phyloP scores from a whole-genome alignment of 805 yeast genomes.

The Schwanniomyces vanrijiae region DNA sequence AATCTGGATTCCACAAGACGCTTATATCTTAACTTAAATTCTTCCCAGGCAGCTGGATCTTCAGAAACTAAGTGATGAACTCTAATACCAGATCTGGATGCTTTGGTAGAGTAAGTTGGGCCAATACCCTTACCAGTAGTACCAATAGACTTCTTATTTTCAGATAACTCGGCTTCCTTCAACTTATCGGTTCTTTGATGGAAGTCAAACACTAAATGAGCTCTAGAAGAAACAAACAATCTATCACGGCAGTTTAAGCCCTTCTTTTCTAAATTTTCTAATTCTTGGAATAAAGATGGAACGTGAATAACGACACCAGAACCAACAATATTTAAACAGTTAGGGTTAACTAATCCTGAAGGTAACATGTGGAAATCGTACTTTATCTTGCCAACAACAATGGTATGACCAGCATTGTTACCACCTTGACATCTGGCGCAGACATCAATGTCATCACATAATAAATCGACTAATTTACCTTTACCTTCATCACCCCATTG shows the following conservation, averaged over 20 bases:
- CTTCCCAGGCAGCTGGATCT: conserved; percentile 91
- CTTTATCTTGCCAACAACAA: conserved; percentile 83
- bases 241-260: conserved; percentile 78
- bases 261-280: conserved; percentile 75
- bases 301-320: conserved; percentile 92
- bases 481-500: conserved; percentile 99
- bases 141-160: conserved; percentile 84
- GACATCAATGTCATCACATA: conserved; percentile 93
- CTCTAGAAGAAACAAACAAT: conserved; percentile 86
- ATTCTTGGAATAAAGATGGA: conserved; percentile 88
- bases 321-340: conserved; percentile 87
- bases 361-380: conserved; percentile 99
- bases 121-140: conserved; percentile 99
- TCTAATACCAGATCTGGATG: conserved; percentile 93
- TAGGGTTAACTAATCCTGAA: conserved; percentile 93
- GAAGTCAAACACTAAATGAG: conserved; percentile 96
- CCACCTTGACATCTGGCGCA: conserved; percentile 99
- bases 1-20: conserved; percentile 78
- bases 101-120: conserved; percentile 96
- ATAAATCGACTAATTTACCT: conserved; percentile 92
- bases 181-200: conserved; percentile 96
- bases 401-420: conserved; percentile 98
- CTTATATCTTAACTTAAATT: conserved; percentile 74
- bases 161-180: conserved; percentile 86
- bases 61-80: conserved; percentile 93